Evolutionary conservation across 257 asterid species (phyloP).

Genomic region (Solanum clarkiae): DNA sequence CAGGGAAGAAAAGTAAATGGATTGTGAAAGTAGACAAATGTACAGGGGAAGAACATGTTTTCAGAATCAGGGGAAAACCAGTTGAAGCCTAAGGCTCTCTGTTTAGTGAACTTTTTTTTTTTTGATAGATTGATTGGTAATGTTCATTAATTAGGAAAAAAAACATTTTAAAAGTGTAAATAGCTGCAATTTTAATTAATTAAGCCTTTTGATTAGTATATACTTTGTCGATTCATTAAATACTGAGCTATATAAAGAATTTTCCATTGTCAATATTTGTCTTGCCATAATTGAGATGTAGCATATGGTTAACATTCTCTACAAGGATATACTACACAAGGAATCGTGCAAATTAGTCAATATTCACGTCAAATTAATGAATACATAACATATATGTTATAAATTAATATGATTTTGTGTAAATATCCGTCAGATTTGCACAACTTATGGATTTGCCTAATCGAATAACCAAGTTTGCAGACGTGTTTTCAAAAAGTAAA

Average conservation of each 20-base stretch:
- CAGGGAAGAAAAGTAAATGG: slow-evolving; percentile 36
- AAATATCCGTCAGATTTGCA: not conserved
- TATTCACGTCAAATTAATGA: not conserved
- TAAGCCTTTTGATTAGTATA: not conserved
- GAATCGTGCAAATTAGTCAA: not conserved
- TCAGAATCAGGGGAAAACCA: not conserved
- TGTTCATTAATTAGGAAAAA: not conserved
- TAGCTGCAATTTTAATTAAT: not conserved
- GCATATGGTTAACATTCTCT: not conserved
- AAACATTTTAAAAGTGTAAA: not conserved
- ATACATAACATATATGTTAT: not conserved
- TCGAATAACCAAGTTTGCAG: too few relatives aligned
- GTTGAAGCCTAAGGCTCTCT: not conserved
- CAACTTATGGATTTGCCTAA: too few relatives aligned
- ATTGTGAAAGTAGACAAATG: slow-evolving; percentile 20
- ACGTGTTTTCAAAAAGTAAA: too few relatives aligned
- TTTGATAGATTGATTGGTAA: not conserved
- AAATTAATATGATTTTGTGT: not conserved
- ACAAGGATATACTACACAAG: not conserved
- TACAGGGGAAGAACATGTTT: slow-evolving; percentile 3
- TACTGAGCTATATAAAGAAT: not conserved
- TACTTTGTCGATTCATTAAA: not conserved
- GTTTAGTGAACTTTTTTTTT: not conserved
- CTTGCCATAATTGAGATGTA: not conserved
- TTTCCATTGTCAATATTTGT: not conserved